Conservation (phyloP, 1,284 basidiomycete species). For the Rhodotorula sp. region DNA sequence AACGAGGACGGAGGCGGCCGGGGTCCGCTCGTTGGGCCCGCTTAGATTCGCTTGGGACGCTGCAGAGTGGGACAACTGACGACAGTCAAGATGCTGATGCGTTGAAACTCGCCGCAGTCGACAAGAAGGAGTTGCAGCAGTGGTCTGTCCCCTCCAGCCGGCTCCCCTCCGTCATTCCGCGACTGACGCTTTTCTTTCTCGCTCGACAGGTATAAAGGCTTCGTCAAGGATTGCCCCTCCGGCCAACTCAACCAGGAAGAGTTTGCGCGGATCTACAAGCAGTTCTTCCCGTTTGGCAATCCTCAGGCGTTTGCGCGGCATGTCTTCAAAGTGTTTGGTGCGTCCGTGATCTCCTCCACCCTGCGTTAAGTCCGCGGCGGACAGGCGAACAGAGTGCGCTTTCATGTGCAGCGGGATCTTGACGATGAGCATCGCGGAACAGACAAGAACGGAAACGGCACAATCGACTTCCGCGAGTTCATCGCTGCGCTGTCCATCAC, state of each 20-base stretch:
- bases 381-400: too few species aligned
- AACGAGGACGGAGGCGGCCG: too few species aligned
- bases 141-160: slow-evolving; percentile 59
- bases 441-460: slow-evolving; percentile 91
- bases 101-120: slow-evolving; percentile 62
- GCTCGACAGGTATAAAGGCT: slow-evolving; percentile 86
- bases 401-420: neutral
- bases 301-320: slow-evolving; percentile 96
- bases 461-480: slow-evolving; percentile 98
- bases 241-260: slow-evolving; percentile 95
- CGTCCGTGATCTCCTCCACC: too few species aligned
- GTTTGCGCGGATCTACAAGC: slow-evolving; percentile 98
- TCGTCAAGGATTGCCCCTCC: slow-evolving; percentile 97
- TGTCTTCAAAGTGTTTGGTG: slow-evolving; percentile 72
- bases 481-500: slow-evolving; percentile 97
- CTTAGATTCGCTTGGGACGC: neutral
- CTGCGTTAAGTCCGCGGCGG: too few species aligned
- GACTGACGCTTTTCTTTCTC: neutral
- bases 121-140: slow-evolving; percentile 99
- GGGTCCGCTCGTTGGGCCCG: too few species aligned
- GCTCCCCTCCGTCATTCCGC: neutral
- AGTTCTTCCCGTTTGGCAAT: slow-evolving; percentile 99
- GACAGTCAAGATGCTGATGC: neutral
- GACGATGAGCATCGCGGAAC: neutral
- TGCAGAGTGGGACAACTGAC: neutral